Evolutionary conservation across 2,329 filamentous ascomycete species (phyloP).

Genomic region (Calonectria montana): DNA sequence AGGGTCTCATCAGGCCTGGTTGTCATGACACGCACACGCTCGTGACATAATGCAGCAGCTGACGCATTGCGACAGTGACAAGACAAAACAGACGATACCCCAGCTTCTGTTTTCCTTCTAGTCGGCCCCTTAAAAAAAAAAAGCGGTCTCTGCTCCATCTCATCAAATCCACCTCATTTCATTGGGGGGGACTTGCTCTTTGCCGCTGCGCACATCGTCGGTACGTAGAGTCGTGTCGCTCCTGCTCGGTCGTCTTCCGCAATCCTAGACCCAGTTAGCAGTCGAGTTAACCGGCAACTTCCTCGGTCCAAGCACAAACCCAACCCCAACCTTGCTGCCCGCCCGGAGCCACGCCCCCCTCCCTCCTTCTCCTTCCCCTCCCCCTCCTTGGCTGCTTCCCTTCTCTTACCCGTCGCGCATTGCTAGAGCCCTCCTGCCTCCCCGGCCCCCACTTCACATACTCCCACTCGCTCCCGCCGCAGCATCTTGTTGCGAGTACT

Average conservation of each 20-base stretch:
- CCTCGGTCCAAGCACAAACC: constrained; percentile 38
- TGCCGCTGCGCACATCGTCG: constrained; percentile 30
- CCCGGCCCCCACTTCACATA: constrained; percentile 11
- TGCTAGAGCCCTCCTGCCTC: not conserved
- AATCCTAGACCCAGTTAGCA: constrained; percentile 3
- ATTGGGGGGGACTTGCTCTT: constrained; percentile 38
- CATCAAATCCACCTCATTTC: constrained; percentile 43
- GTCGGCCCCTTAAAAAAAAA: constrained; percentile 21
- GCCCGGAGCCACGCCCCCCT: constrained; percentile 10
- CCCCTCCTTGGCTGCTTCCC: constrained; percentile 11
- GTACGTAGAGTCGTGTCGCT: constrained; percentile 19
- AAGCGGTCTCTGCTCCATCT: constrained; percentile 36
- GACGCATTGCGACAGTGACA: constrained; percentile 19
- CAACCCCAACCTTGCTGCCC: constrained; percentile 11
- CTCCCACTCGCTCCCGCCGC: constrained; percentile 10
- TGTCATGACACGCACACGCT: constrained; percentile 7
- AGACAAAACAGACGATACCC: constrained; percentile 31
- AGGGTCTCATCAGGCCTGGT: not conserved
- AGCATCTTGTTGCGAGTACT: constrained; percentile 11
- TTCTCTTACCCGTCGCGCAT: constrained; percentile 29
- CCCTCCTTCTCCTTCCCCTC: no score
- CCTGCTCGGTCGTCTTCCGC: constrained; percentile 41
- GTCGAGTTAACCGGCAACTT: constrained; percentile 38
- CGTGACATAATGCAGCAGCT: constrained; percentile 18
- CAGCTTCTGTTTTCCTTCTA: constrained; percentile 32